Evolutionary conservation across 2,329 filamentous ascomycete species (phyloP), one percentile per base, ranked within the genome.

Genomic region (Endoconidiophora laricicola): DNA sequence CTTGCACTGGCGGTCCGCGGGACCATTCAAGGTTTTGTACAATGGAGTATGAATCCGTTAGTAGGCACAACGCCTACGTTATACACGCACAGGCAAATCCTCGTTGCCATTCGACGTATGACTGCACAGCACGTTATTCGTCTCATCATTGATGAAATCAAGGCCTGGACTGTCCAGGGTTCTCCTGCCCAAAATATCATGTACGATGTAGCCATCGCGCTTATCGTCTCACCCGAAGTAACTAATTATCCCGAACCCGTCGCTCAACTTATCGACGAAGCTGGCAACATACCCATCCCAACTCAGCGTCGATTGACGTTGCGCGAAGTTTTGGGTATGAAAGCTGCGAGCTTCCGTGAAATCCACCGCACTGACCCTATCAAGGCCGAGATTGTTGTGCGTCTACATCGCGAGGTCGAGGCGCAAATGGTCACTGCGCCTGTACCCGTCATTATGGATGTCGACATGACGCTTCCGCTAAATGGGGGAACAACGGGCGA

Each of bases 41-140:
- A 78, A 45, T 90, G 84, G 84, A 76, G 72, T 29, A 63, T 77
- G 38, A 71, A 78, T 46, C 71, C 74, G 0, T 66, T 65, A 3
- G 62, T 72, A 36, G 76, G 72, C 52, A 66, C 66, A 29, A 74
- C 74, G 65, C 75, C 76, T 1, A 70, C 82, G 0, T 70, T 73
- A 9, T 90, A 88, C 60, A 84, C 81, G 0, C 82, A 87, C 59
- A 76, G 80, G 3, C 79, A 83, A 55, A 66, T 86, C 2, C 70
- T 84, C 6, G 70, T 73, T 0, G 76, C 73, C 2, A 53, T 53
- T 20, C 43, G 46, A 22, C 51, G 51, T 14, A 53, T 53, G 51
- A 50, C 51, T 6, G 51, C 51, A 7, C 51, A 69, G 52, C 68
- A 71, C 3, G 65, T 85, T 0, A 63, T 90, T 0, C 62, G 69